These are phyloP conservation scores for Cordyceps cicadae DNA, from an alignment of 2,329 filamentous ascomycete species.

Conservation along the genomic window DNA sequence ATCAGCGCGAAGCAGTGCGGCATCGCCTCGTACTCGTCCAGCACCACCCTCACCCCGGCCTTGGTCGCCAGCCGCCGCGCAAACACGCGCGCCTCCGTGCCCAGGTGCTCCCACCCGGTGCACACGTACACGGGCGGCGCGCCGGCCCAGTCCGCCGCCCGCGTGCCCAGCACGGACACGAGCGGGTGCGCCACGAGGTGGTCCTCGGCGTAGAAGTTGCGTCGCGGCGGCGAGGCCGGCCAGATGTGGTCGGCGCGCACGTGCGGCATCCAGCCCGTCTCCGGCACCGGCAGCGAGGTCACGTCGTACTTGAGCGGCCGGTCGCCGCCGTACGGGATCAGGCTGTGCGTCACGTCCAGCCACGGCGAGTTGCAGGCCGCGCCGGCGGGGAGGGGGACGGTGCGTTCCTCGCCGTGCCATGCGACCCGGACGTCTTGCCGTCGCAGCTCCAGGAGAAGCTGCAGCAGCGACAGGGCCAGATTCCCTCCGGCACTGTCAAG, in stretches of 20 bases:
- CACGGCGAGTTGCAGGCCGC: slow-evolving; percentile 58
- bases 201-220: slow-evolving; percentile 47
- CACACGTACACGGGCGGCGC: slow-evolving; percentile 60
- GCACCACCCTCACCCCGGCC: slow-evolving; percentile 54
- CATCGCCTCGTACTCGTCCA: slow-evolving; percentile 72
- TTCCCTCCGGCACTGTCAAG: slow-evolving; percentile 59
- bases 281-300: slow-evolving; percentile 40
- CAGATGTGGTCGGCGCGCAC: slow-evolving; percentile 41
- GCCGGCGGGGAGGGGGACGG: slow-evolving; percentile 59
- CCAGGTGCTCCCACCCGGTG: slow-evolving; percentile 63
- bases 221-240: slow-evolving; percentile 48
- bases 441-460: slow-evolving; percentile 57
- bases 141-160: slow-evolving; percentile 50
- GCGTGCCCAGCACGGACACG: slow-evolving; percentile 46
- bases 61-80: slow-evolving; percentile 42
- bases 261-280: slow-evolving; percentile 19
- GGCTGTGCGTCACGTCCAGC: slow-evolving; percentile 59
- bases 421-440: slow-evolving; percentile 37
- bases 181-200: slow-evolving; percentile 56
- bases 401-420: slow-evolving; percentile 52
- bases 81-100: slow-evolving; percentile 57
- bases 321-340: slow-evolving; percentile 20
- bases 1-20: slow-evolving; percentile 64
- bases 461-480: slow-evolving; percentile 56
- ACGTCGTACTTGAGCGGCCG: slow-evolving; percentile 26